Evolutionary conservation across 805 yeast species (phyloP), one percentile per base, ranked within the genome.

Genomic region (Sugiyamaella chiloensis): DNA sequence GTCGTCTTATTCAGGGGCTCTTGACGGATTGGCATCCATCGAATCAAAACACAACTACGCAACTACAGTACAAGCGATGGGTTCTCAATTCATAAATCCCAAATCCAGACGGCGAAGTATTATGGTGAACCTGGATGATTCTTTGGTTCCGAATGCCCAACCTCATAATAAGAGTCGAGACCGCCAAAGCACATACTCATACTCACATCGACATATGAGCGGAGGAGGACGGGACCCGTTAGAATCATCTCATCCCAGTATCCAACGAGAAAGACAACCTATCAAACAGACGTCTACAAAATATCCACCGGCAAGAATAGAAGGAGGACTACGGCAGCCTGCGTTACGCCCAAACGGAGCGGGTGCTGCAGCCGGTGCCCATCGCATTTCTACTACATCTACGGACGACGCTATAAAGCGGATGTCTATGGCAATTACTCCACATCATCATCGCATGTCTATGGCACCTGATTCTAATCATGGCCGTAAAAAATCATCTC

Each of bases 101-200:
- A 52, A 52, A 35, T 48, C 52, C 4, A 39, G 55, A 34, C 39
- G 52, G 11, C 30, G 50, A 8, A 46, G 52, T 31, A 19, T 19
- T 4, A 9, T 44, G 26, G 23, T 40, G 19, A 29, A 40, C 27
- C 44, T 26, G 5, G 32, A 19, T 12, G 21, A 16, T 6, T 9
- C 12, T 21, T 16, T 7, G 7, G 29, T 26, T 26, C 29, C 29
- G 11, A 11, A 8, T 7, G 29, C 29, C 11, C 29, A 26, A 26
- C 29, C 7, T 26, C 29, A 11, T 26, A n/a, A n/a, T n/a, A n/a
- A n/a, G n/a, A n/a, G n/a, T n/a, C n/a, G n/a, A n/a, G n/a, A n/a
- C n/a, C 29, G 29, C 29, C 29, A 26, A 26, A 11, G 29, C 9
- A 26, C 29, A 26, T 8, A 26, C 29, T 8, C 29, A n/a, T n/a